Percentiles rank a stretch among this genome's conserved stretches.
These are phyloP conservation scores for Colletotrichum somersetense DNA, from an alignment of 2,329 filamentous ascomycete species.

Conservation along the genomic window DNA sequence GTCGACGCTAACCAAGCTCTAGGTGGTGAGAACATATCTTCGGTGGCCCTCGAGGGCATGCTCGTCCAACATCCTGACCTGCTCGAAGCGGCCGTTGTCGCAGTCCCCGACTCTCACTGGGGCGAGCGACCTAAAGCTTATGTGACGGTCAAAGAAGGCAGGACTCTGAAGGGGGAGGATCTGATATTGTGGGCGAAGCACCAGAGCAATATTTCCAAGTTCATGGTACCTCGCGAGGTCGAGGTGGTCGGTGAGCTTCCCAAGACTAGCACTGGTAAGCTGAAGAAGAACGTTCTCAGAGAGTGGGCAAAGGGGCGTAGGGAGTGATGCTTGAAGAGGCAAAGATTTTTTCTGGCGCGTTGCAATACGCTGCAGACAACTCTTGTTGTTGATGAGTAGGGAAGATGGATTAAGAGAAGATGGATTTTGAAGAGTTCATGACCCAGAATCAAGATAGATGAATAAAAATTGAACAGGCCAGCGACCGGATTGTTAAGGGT, in stretches of 20 bases:
- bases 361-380: too few species aligned
- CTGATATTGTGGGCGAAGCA: conserved; percentile 90
- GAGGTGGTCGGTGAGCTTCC: conserved; percentile 90
- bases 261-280: conserved; percentile 97
- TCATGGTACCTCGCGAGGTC: conserved; percentile 83
- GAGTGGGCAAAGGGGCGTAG: conserved; percentile 77
- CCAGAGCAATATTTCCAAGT: conserved; percentile 84
- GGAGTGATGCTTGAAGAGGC: conserved; percentile 1
- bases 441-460: neutral
- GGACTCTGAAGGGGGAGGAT: conserved; percentile 70
- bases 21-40: conserved; percentile 98
- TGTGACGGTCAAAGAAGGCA: conserved; percentile 82
- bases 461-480: neutral
- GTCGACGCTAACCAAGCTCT: conserved; percentile 25
- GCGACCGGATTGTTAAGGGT: neutral
- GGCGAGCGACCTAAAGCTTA: conserved; percentile 97
- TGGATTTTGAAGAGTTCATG: neutral
- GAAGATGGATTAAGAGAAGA: neutral
- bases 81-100: conserved; percentile 91
- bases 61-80: conserved; percentile 89
- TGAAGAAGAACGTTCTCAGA: conserved; percentile 92
- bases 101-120: conserved; percentile 87
- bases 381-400: neutral
- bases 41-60: conserved; percentile 91
- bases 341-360: too few species aligned